phyloP scores from a whole-genome alignment of 2,329 filamentous ascomycete species.

The Biscogniauxia marginata region DNA sequence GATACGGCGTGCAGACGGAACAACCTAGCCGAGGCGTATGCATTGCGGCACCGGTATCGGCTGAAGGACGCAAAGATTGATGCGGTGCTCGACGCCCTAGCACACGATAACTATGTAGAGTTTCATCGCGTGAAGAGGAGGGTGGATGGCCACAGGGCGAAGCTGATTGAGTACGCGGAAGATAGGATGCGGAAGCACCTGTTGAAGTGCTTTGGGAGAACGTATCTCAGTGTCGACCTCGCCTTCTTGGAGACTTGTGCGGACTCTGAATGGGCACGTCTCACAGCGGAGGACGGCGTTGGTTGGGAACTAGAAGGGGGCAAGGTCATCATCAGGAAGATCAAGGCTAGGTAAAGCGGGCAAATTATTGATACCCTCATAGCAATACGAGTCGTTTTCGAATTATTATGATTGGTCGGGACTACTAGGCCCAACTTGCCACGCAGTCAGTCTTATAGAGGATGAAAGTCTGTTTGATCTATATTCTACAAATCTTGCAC shows the following conservation, averaged over 20 bases:
- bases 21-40: conserved; percentile 71
- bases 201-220: conserved; percentile 80
- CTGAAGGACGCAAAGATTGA: conserved; percentile 69
- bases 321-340: conserved; percentile 71
- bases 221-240: conserved; percentile 73
- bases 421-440: no score
- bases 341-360: conserved; percentile 39
- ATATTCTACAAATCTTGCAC: no score
- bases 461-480: no score
- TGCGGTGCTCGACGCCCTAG: conserved; percentile 65
- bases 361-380: conserved; percentile 27
- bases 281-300: conserved; percentile 68
- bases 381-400: conserved; percentile 8
- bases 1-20: conserved; percentile 84
- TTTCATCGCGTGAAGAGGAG: conserved; percentile 70
- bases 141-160: conserved; percentile 78
- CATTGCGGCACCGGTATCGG: conserved; percentile 58
- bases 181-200: conserved; percentile 71
- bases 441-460: no score
- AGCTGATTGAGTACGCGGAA: conserved; percentile 79
- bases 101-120: conserved; percentile 77
- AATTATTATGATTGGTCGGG: neutral
- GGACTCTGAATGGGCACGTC: conserved; percentile 67
- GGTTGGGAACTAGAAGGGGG: conserved; percentile 79
- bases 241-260: conserved; percentile 68